Evolutionary conservation across 192 early-diverging fungal species (phyloP).

Genomic region (Umbelopsis isabellina): DNA sequence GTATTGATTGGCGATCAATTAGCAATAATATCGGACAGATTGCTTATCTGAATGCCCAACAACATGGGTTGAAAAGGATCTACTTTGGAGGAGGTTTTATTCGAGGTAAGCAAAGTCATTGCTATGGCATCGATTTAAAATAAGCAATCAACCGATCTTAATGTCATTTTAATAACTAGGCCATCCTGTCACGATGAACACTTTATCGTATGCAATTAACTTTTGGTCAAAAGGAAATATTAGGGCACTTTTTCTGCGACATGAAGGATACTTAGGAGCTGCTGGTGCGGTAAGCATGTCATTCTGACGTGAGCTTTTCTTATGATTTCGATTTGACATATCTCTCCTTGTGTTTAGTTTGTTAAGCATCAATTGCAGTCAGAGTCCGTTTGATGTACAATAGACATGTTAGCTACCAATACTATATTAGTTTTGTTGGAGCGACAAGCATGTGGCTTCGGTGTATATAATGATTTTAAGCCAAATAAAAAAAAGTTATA

Average conservation of each 20-base stretch:
- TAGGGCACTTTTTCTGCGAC: slow-evolving; percentile 92
- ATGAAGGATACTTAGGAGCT: slow-evolving; percentile 97
- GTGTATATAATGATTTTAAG: no score
- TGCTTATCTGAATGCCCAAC: slow-evolving; percentile 94
- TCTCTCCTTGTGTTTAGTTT: not conserved
- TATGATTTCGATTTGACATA: not conserved
- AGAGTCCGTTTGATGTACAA: not conserved
- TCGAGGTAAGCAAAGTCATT: slow-evolving; percentile 67
- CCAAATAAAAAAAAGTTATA: no score
- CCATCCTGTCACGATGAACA: slow-evolving; percentile 97
- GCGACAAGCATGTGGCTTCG: no score
- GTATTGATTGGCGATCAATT: not conserved
- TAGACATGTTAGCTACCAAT: no score
- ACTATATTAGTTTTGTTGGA: no score
- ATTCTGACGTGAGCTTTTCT: not conserved
- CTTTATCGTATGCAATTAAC: slow-evolving; percentile 93
- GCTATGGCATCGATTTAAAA: no score
- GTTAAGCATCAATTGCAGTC: slow-evolving; percentile 11
- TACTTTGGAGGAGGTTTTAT: slow-evolving; percentile 99
- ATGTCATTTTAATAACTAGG: slow-evolving; percentile 42
- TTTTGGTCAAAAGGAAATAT: slow-evolving; percentile 98
- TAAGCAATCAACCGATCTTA: no score
- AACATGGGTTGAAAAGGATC: slow-evolving; percentile 85
- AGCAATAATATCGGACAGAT: slow-evolving; percentile 99
- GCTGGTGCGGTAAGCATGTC: slow-evolving; percentile 71